Evolutionary conservation across 2,329 filamentous ascomycete species (phyloP), one percentile per base, ranked within the genome.

Genomic region (Scedosporium minutisporum): DNA sequence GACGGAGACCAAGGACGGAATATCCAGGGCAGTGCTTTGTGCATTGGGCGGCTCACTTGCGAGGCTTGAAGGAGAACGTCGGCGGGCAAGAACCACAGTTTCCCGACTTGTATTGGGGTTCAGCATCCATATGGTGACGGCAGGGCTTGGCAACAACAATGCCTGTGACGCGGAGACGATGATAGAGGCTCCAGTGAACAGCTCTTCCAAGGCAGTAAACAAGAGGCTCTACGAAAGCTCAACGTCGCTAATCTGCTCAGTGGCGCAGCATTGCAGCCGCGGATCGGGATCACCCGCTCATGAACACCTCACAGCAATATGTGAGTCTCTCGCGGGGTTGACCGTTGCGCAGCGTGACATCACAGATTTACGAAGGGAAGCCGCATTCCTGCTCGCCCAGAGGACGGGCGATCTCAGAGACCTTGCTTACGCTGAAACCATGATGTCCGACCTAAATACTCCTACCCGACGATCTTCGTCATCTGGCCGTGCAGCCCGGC

Each of bases 361-460:
- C 5, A 65, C 69, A 33, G 74, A 72, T 21, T 69, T 84, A 41
- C 74, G 74, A 33, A 71, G 73, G 2, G 80, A 82, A 33, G 76
- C 76, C 1, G 81, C 82, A 0, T 82, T 84, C 66, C 68, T 78
- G 33, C 70, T 84, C 29, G 81, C 82, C 1, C 78, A 82, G 63
- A 75, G 77, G 61, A 84, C 80, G 14, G 79, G 78, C 62, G 78
- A 82, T 65, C 71, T 84, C 6, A 73, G 78, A 27, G 82, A 85
- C 65, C 75, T 84, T 48, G 78, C 77, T 9, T 83, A 81, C 66
- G 82, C 81, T 3, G 82, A 85, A 66, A 75, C 71, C 33, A 71
- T 82, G 14, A 12, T 58, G 18, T 53, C 53, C 6, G n/a, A n/a
- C 12, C 38, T 23, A 33, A 27, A 27, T 29, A 16, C 44, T 7